Evolutionary conservation across 495 filamentous ascomycete genomes (phyloP), one percentile per base, ranked within the genome.

Genomic region (Pyrenula massariospora): DNA sequence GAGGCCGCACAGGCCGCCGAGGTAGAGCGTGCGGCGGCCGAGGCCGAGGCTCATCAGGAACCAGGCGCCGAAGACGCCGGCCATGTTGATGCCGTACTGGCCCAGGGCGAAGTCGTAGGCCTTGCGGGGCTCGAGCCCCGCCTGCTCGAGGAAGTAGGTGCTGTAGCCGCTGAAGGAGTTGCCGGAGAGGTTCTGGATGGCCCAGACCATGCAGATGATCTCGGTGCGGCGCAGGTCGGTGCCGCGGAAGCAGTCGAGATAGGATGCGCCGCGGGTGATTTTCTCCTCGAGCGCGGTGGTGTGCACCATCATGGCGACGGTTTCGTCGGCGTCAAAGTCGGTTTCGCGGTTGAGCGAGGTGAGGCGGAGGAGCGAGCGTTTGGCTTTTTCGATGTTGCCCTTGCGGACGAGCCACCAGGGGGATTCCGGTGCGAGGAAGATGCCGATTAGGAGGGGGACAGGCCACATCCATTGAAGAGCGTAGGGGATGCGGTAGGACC

Each of bases 401-500:
- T 79, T 84, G 10, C 87, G 80, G 52, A 91, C 85, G 20, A 90
- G 77, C 87, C 88, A 91, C 87, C 85, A 91, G 0, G 88, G 88
- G 0, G 78, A 83, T 66, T 93, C 88, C 2, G 88, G 88, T 0
- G 86, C 85, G 22, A 88, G 77, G 53, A 71, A 75, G 56, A 89
- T 83, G 22, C 83, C 86, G 57, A 89, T 73, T 55, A 86, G 79
- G 3, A 93, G 74, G 2, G 87, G 87, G 2, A 86, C 63, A 0
- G 88, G 87, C 86, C 87, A 93, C 78, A 93, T 86, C 88, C 88
- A 93, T 68, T 93, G 88, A 8, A 90, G 65, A 2, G 81, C 82
- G 59, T 88, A 90, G 0, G 84, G 83, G 57, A 84, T 81, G 12
- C 82, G 74, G 65, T 87, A 87, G 1, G 81, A 76, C 84, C 84